A percentile compares a stretch with the other conserved stretches of the same genome.
phyloP scores from a whole-genome alignment of 306 rosid genomes.

The Vigna angularis region DNA sequence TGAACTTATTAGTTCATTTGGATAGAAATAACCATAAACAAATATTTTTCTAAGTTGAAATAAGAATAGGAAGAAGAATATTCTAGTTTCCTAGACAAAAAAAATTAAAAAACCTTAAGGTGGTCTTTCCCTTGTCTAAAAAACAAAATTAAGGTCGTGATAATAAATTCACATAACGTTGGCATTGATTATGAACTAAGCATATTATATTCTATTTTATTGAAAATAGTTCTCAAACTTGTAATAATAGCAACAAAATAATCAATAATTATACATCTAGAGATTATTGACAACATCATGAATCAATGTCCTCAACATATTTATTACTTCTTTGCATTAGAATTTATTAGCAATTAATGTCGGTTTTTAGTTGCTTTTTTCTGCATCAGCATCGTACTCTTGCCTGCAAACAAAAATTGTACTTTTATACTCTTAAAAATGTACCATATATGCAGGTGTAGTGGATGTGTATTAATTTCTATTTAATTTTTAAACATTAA shows the following conservation, averaged over 20 bases:
- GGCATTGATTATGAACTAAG: constrained; percentile 24
- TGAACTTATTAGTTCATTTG: constrained; percentile 32
- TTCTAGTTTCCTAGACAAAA: constrained; percentile 31
- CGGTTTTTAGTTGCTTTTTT: constrained; percentile 3
- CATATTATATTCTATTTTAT: constrained; percentile 1
- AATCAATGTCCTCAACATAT: not conserved
- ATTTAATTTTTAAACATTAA: not conserved
- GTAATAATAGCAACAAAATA: not conserved
- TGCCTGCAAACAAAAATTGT: not conserved
- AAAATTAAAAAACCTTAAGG: not conserved
- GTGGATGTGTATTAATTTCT: not conserved
- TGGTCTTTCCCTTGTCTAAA: not conserved
- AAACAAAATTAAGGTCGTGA: constrained; percentile 24
- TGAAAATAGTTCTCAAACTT: not conserved
- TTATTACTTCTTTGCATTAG: not conserved
- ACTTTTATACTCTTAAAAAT: not conserved
- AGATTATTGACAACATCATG: not conserved
- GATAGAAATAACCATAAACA: not conserved
- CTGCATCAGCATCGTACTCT: not conserved
- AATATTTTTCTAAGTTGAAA: not conserved
- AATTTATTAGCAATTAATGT: not conserved
- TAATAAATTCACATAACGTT: not conserved
- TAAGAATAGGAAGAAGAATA: constrained; percentile 22
- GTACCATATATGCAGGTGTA: not conserved
- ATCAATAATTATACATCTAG: not conserved